Base-by-base conservation (phyloP, 345 rosid species). In the Bretschneidera sinensis region DNA sequence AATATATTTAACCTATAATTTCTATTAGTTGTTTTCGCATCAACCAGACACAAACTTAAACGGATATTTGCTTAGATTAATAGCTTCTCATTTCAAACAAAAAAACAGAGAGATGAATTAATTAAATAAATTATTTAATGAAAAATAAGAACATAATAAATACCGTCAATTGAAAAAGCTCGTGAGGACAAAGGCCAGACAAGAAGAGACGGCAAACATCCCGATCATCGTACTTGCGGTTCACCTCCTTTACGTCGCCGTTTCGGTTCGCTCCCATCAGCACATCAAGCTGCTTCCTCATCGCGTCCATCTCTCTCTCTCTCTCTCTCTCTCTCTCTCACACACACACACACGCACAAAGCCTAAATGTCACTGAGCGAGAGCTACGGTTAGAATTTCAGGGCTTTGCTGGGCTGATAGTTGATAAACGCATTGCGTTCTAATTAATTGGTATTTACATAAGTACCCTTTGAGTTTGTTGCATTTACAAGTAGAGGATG, bases 221-320 rank as follows among this genome's bases (percentile, higher is more conserved):
- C 22, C 97, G 96, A 79, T 95, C 99, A 87, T 83, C 85, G 83
- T 95, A 91, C 77, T 88, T 91, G 64, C 96, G 97, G 71, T 95
- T 91, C 39, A 95, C 95, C 75, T 95, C 99, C 57, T 84, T 79
- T 9, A 91, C 99, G 56, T 95, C 99, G 66, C 99, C 99, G 74
- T 95, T 95, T 24, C 99, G 74, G 67, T 95, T 95, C 8, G 99
- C 99, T 48, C 99, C 99, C 99, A 95, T 95, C 49, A 91, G 86
- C 65, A 91, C 97, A 81, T 95, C 99, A 47, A 95, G 91, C 70
- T 95, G 99, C 70, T 95, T 95, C 84, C 99, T 78, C 82, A 95
- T 86, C 17, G 99, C 98, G 34, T 95, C 99, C 98, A 95, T 91
- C 63, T 67, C n/a, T 71, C n/a, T n/a, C n/a, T n/a, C n/a, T n/a